phyloP scores from a whole-genome alignment of 768 basidiomycete genomes.

The Dacryopinax primogenitus region DNA sequence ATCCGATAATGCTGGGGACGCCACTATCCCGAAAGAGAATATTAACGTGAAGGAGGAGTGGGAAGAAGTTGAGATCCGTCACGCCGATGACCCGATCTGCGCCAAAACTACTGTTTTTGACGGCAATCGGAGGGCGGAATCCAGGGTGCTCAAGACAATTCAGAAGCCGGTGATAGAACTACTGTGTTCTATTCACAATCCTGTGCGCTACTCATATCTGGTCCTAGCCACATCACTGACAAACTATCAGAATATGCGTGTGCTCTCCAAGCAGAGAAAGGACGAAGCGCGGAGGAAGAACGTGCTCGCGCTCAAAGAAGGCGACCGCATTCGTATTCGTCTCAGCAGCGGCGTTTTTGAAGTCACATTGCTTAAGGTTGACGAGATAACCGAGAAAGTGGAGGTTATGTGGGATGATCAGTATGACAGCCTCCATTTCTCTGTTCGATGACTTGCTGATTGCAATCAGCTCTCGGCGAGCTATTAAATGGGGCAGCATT shows the following conservation, averaged over 20 bases:
- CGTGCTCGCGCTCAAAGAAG: conserved; percentile 52
- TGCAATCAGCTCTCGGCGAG: not conserved
- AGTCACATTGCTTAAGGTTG: conserved; percentile 59
- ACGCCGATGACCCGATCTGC: too few relatives aligned
- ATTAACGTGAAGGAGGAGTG: not conserved
- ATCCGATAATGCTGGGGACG: conserved; percentile 31
- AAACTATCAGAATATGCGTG: conserved; percentile 47
- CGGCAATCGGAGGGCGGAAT: too few relatives aligned
- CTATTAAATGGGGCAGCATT: not conserved
- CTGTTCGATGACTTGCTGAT: not conserved
- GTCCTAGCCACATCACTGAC: not conserved
- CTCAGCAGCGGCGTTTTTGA: conserved; percentile 77
- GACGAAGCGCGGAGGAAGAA: conserved; percentile 60
- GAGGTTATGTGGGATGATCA: conserved; percentile 55
- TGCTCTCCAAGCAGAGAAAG: conserved; percentile 60
- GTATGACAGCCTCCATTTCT: not conserved
- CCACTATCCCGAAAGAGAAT: too few relatives aligned
- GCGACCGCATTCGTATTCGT: conserved; percentile 72
- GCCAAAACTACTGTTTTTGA: too few relatives aligned
- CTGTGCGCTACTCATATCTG: conserved; percentile 40
- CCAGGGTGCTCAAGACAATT: conserved; percentile 47
- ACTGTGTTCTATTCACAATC: conserved; percentile 80
- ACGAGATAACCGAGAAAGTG: conserved; percentile 55
- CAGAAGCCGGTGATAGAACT: conserved; percentile 63
- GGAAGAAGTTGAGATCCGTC: not conserved